A percentile compares a stretch with the other conserved stretches of the same genome.
These are phyloP conservation scores for Trametes cingulata DNA, from an alignment of 768 basidiomycete genomes.

Conservation along the genomic window DNA sequence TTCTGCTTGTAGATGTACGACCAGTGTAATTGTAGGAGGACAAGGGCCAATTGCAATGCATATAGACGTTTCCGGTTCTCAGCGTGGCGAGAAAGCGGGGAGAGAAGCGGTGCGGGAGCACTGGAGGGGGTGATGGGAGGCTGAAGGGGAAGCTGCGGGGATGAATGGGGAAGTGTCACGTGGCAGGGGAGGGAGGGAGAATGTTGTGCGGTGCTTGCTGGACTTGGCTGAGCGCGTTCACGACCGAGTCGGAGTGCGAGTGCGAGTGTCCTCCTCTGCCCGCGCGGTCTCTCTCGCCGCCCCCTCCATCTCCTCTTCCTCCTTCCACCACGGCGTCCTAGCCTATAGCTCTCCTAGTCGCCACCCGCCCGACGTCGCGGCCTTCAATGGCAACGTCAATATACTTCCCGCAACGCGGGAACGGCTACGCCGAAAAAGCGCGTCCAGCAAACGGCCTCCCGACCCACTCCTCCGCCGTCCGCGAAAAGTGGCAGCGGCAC, in stretches of 20 bases:
- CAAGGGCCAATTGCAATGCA: slow-evolving; percentile 3
- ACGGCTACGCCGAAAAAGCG: slow-evolving; percentile 47
- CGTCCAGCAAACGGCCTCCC: slow-evolving; percentile 47
- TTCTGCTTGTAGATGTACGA: slow-evolving; percentile 16
- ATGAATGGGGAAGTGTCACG: slow-evolving; percentile 12
- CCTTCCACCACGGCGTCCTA: slow-evolving; percentile 14
- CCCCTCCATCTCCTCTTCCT: not conserved
- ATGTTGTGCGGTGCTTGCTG: not conserved
- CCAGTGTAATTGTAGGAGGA: slow-evolving; percentile 19
- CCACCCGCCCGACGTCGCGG: slow-evolving; percentile 21
- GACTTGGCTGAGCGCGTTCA: slow-evolving; percentile 15
- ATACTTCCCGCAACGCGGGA: slow-evolving; percentile 48
- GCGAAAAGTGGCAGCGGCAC: slow-evolving; percentile 63
- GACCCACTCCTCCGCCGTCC: slow-evolving; percentile 55
- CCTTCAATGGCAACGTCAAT: slow-evolving; percentile 46
- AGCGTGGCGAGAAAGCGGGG: not conserved
- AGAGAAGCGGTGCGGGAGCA: not conserved
- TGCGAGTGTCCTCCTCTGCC: not conserved
- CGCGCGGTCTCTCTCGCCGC: slow-evolving; percentile 1
- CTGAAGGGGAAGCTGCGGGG: not conserved
- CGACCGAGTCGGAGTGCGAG: not conserved
- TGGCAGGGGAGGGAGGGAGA: not conserved
- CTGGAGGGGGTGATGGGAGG: not conserved
- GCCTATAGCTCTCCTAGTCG: slow-evolving; percentile 24
- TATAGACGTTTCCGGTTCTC: slow-evolving; percentile 3